phyloP scores from a whole-genome alignment of 352 stramenopile species.

The Phytophthora chlamydospora region DNA sequence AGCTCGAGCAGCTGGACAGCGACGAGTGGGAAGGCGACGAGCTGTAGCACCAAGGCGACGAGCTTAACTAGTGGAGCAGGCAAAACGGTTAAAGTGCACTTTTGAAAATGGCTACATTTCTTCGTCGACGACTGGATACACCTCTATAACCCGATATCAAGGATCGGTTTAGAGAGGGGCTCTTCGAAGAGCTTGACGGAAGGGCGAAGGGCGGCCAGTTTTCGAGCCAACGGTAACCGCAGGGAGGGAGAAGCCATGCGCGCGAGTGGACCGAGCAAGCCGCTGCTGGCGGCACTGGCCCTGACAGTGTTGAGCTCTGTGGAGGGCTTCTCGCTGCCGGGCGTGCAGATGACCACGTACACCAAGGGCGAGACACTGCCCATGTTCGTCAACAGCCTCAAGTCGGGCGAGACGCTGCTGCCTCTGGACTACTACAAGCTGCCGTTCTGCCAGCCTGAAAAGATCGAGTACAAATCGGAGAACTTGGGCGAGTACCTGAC shows the following conservation, averaged over 20 bases:
- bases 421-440: constrained; percentile 98
- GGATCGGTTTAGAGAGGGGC: neutral
- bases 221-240: neutral
- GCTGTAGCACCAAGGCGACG: constrained; percentile 32
- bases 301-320: constrained; percentile 10
- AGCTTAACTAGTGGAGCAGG: neutral
- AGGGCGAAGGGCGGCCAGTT: constrained; percentile 1
- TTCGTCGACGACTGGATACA: no score
- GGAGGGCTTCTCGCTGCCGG: constrained; percentile 75
- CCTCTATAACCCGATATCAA: no score
- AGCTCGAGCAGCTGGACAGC: constrained; percentile 32
- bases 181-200: neutral
- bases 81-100: no score
- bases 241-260: constrained; percentile 25
- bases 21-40: constrained; percentile 73
- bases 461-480: constrained; percentile 97
- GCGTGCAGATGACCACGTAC: constrained; percentile 91
- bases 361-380: constrained; percentile 84
- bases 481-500: constrained; percentile 99
- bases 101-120: neutral
- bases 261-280: constrained; percentile 21
- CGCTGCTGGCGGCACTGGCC: constrained; percentile 36
- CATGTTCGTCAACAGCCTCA: constrained; percentile 95
- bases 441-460: constrained; percentile 94
- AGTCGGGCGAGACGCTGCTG: constrained; percentile 94